A percentile compares a stretch with the other conserved stretches of the same genome.
These are phyloP conservation scores for Glaciozyma martinii DNA, from an alignment of 768 basidiomycete species.

Conservation along the genomic window DNA sequence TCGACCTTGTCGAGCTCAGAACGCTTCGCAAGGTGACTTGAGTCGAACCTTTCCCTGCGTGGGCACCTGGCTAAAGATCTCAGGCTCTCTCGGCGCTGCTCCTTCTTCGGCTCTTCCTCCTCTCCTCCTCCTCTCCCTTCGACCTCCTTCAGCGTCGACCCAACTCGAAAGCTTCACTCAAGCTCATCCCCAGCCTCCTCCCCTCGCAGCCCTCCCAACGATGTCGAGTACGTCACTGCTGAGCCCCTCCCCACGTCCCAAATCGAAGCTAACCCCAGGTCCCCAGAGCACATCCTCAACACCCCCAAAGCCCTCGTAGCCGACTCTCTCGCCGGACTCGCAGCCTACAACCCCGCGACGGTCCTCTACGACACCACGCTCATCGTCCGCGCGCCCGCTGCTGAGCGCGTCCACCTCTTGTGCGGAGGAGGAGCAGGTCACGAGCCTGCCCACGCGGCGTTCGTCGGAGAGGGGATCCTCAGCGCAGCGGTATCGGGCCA, in stretches of 20 bases:
- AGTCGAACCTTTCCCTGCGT: too few relatives aligned
- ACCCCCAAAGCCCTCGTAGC: conserved; percentile 59
- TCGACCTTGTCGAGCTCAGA: too few relatives aligned
- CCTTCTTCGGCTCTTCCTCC: neutral
- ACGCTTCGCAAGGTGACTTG: too few relatives aligned
- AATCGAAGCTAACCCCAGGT: too few relatives aligned
- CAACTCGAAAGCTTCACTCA: neutral
- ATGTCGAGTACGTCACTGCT: too few relatives aligned
- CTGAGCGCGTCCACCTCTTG: conserved; percentile 54
- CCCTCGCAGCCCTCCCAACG: neutral
- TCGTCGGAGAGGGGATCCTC: conserved; percentile 78
- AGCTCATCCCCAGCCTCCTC: neutral
- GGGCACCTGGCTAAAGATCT: too few relatives aligned
- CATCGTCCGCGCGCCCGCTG: conserved; percentile 1
- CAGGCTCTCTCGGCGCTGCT: neutral
- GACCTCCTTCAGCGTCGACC: neutral
- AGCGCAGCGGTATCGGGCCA: conserved; percentile 78
- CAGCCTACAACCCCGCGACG: conserved; percentile 49
- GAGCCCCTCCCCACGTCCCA: too few relatives aligned
- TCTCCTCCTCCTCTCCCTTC: neutral
- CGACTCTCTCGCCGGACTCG: conserved; percentile 65
- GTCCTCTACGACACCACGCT: conserved; percentile 9
- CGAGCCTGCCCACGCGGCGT: conserved; percentile 81
- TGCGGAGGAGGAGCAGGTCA: conserved; percentile 77
- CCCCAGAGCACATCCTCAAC: conserved; percentile 69